A percentile compares a stretch with the other conserved stretches of the same genome.
Conservation (phyloP, 2,329 filamentous ascomycete genomes). For the Aspergillus nomiae region DNA sequence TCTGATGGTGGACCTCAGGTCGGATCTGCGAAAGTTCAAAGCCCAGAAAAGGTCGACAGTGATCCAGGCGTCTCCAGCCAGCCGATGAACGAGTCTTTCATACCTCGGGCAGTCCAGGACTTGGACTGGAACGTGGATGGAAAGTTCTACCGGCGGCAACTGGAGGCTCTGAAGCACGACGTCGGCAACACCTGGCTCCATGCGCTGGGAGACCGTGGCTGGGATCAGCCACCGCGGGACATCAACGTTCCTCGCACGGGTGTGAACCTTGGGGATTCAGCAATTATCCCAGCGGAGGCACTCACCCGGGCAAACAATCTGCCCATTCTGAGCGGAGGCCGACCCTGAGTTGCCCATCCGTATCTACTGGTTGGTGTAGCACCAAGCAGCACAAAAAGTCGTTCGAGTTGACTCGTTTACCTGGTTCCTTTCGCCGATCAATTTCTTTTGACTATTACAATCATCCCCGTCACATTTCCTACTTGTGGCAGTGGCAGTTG, state of each 20-base stretch:
- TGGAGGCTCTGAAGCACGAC: conserved; percentile 81
- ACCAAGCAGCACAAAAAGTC: background rate
- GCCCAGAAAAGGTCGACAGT: conserved; percentile 20
- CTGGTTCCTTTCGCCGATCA: background rate
- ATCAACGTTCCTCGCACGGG: conserved; percentile 32
- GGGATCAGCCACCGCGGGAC: conserved; percentile 44
- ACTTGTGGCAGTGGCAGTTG: background rate
- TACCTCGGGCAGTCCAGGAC: conserved; percentile 27
- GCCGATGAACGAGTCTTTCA: conserved; percentile 18
- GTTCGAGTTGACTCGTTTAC: background rate
- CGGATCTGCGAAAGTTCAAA: conserved; percentile 27
- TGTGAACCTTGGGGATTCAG: conserved; percentile 34
- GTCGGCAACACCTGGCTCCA: conserved; percentile 87
- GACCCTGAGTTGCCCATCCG: conserved; percentile 24
- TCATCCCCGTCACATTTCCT: background rate
- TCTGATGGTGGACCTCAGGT: conserved; percentile 34
- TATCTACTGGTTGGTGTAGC: background rate
- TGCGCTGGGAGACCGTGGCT: conserved; percentile 75
- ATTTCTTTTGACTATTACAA: background rate
- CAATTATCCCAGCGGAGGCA: conserved; percentile 33
- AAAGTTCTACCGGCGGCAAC: conserved; percentile 82
- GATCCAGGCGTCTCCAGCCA: conserved; percentile 20
- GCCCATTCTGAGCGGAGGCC: conserved; percentile 44
- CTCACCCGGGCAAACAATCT: conserved; percentile 41
- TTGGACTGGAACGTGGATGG: conserved; percentile 55